phyloP scores from a whole-genome alignment of 805 yeast species.

The Candida pini region DNA sequence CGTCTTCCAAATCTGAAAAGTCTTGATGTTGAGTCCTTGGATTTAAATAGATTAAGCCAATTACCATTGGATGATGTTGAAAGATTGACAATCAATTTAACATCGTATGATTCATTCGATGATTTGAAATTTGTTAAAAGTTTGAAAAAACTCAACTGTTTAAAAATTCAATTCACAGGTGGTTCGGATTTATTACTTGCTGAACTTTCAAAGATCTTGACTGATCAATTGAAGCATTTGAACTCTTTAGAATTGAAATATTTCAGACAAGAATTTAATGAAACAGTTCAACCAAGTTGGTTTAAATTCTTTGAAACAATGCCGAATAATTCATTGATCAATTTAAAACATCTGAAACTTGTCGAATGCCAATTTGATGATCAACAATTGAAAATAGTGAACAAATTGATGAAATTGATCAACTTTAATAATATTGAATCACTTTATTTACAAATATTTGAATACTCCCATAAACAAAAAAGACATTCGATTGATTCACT shows the following conservation, averaged over 20 bases:
- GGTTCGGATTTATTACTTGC: slow-evolving; percentile 14
- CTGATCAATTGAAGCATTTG: slow-evolving; percentile 6
- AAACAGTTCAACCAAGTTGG: slow-evolving; percentile 21
- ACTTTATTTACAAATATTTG: slow-evolving; percentile 17
- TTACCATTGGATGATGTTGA: slow-evolving; percentile 1
- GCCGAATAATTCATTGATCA: slow-evolving; percentile 4
- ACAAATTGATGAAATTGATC: slow-evolving; percentile 3
- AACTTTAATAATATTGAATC: slow-evolving; percentile 8
- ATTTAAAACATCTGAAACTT: slow-evolving; percentile 14
- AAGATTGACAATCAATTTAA: slow-evolving; percentile 2
- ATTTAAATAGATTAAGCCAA: slow-evolving; percentile 2
- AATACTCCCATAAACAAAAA: slow-evolving; percentile 20
- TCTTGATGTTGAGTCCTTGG: slow-evolving; percentile 8
- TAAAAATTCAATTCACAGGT: slow-evolving; percentile 18
- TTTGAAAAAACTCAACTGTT: slow-evolving; percentile 4
- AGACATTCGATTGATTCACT: slow-evolving; percentile 9
- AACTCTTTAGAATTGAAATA: slow-evolving; percentile 14
- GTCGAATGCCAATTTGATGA: slow-evolving; percentile 20
- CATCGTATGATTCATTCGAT: background rate
- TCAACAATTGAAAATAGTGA: slow-evolving; percentile 9
- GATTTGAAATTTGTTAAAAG: slow-evolving; percentile 2
- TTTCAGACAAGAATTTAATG: slow-evolving; percentile 21
- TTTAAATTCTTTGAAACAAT: slow-evolving; percentile 19
- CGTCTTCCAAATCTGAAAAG: slow-evolving; percentile 12
- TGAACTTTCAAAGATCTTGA: slow-evolving; percentile 6